Percentiles rank a stretch among this genome's conserved stretches.
Evolutionary conservation across 192 early-diverging fungal genomes (phyloP).

Genomic region (Coemansia sp.): DNA sequence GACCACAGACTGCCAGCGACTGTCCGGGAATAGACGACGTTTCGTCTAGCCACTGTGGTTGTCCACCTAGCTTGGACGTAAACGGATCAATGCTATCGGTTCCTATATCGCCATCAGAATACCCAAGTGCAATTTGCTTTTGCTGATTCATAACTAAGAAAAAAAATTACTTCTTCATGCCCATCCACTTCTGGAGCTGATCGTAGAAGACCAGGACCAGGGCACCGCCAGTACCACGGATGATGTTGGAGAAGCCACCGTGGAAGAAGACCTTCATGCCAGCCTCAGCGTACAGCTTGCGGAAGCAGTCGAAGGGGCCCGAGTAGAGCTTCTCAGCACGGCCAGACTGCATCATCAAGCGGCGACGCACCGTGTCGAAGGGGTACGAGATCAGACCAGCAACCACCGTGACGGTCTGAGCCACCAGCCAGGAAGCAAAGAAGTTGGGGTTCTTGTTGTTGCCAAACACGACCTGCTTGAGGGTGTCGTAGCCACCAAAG

Average conservation of each 20-base stretch:
- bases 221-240: constrained; percentile 96
- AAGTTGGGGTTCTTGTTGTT: constrained; percentile 54
- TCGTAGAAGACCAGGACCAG: too few species aligned
- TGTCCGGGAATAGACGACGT: constrained; percentile 21
- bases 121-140: constrained; percentile 20
- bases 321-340: constrained; percentile 88
- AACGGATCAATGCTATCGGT: constrained; percentile 17
- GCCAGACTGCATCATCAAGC: constrained; percentile 96
- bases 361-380: constrained; percentile 96
- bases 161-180: too few species aligned
- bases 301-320: constrained; percentile 79
- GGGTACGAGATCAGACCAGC: constrained; percentile 93
- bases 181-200: too few species aligned
- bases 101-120: constrained; percentile 36
- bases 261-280: constrained; percentile 95
- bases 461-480: constrained; percentile 54
- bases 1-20: constrained; percentile 44
- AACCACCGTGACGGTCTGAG: constrained; percentile 79
- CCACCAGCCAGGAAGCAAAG: constrained; percentile 61
- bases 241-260: constrained; percentile 98
- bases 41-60: constrained; percentile 36
- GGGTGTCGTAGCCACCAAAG: constrained; percentile 71
- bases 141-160: background rate
- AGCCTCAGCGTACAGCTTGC: constrained; percentile 87
- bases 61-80: constrained; percentile 33